Conservation (phyloP, 2,329 filamentous ascomycete genomes). For the Ophiocordyceps camponoti-rufipedis region DNA sequence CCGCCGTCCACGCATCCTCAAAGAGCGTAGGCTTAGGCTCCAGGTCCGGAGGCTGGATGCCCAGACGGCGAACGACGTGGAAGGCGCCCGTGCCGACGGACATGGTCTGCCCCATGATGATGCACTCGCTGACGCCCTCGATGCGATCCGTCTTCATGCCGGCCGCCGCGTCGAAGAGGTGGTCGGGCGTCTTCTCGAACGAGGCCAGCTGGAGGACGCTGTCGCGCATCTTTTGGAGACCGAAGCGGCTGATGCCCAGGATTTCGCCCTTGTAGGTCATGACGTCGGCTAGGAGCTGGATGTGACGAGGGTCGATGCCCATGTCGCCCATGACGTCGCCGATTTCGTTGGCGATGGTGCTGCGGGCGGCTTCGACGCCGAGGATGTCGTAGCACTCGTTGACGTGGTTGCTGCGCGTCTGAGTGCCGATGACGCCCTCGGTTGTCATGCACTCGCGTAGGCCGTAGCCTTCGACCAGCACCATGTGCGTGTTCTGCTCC, state of each 20-base stretch:
- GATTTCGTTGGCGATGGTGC: slow-evolving; percentile 73
- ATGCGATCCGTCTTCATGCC: slow-evolving; percentile 84
- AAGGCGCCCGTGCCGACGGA: slow-evolving; percentile 80
- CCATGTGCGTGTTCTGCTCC: slow-evolving; percentile 67
- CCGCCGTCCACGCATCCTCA: slow-evolving; percentile 43
- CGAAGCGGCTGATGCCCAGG: slow-evolving; percentile 92
- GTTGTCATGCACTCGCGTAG: slow-evolving; percentile 71
- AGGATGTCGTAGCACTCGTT: slow-evolving; percentile 90
- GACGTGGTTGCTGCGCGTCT: slow-evolving; percentile 89
- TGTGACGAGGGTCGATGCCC: slow-evolving; percentile 96
- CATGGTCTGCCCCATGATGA: slow-evolving; percentile 97
- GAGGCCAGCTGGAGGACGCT: slow-evolving; percentile 98
- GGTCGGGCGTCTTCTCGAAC: slow-evolving; percentile 98
- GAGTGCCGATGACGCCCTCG: slow-evolving; percentile 67
- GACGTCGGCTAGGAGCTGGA: slow-evolving; percentile 86
- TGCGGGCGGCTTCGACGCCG: slow-evolving; percentile 85
- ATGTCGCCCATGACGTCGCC: slow-evolving; percentile 92
- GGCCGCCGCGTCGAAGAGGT: slow-evolving; percentile 85
- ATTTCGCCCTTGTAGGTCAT: slow-evolving; percentile 93
- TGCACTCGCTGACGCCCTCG: slow-evolving; percentile 87
- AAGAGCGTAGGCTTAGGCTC: slow-evolving; percentile 45
- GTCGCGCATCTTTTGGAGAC: slow-evolving; percentile 95
- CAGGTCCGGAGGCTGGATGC: slow-evolving; percentile 42
- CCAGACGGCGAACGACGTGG: slow-evolving; percentile 65
- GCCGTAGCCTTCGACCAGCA: slow-evolving; percentile 88